Conservation (phyloP, 169 alveolate genomes). For the Babesia sp. region DNA sequence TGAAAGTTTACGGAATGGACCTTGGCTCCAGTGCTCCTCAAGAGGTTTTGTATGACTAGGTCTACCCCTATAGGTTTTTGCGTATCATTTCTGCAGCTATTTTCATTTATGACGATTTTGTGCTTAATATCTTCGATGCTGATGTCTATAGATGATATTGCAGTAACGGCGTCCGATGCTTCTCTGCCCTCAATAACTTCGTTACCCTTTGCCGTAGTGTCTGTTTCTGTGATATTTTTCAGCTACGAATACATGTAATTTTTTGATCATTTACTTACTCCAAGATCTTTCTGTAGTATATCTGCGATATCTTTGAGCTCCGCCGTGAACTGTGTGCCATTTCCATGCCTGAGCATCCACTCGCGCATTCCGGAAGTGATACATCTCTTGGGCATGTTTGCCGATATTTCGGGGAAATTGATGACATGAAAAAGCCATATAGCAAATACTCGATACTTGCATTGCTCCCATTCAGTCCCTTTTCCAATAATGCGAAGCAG, state of each 20-base stretch:
- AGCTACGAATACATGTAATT: not conserved
- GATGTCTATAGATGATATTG: conserved; percentile 7
- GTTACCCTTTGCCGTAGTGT: not conserved
- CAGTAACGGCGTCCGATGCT: not conserved
- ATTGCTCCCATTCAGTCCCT: conserved; percentile 72
- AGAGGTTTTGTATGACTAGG: conserved; percentile 5
- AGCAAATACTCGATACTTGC: conserved; percentile 62
- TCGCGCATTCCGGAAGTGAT: conserved; percentile 59
- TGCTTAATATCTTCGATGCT: not conserved
- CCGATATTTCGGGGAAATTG: conserved; percentile 63
- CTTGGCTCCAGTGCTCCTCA: not conserved
- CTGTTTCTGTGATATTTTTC: not conserved
- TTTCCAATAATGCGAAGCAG: conserved; percentile 77
- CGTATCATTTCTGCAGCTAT: conserved; percentile 12
- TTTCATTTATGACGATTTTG: conserved; percentile 17
- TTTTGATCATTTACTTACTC: conserved; percentile 1
- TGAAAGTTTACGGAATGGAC: conserved; percentile 36
- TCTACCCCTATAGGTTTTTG: conserved; percentile 18
- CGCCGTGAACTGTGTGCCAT: conserved; percentile 31
- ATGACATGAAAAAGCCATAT: conserved; percentile 77
- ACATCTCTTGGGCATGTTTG: conserved; percentile 70
- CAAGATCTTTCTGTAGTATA: conserved; percentile 12
- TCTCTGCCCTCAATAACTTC: not conserved
- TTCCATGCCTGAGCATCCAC: conserved; percentile 54
- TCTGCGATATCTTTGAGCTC: conserved; percentile 34